Conservation (phyloP, 345 rosid genomes). For the Aethionema arabicum region DNA sequence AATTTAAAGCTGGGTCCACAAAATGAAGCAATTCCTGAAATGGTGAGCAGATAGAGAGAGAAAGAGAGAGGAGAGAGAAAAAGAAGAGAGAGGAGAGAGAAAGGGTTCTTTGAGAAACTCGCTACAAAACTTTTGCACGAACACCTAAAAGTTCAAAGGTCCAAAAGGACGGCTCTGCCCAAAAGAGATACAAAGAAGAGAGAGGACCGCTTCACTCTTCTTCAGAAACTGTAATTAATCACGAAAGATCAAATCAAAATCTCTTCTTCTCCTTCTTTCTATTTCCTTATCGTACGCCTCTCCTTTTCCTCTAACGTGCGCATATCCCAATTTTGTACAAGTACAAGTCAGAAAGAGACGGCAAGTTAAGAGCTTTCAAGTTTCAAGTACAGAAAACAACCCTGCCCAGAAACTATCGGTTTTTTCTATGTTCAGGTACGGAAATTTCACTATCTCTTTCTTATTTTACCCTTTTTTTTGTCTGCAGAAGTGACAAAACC, state of each 20-base stretch:
- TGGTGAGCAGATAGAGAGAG: background rate
- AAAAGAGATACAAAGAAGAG: background rate
- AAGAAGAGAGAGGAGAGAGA: conserved; percentile 37
- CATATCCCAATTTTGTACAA: background rate
- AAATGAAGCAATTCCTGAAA: conserved; percentile 12
- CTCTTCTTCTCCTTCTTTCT: background rate
- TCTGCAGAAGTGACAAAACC: too few species aligned
- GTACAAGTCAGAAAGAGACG: conserved; percentile 10
- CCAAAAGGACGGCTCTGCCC: conserved; percentile 37
- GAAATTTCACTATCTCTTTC: too few species aligned
- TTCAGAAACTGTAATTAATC: conserved; percentile 18
- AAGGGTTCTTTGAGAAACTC: conserved; percentile 37
- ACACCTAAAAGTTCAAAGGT: conserved; percentile 42
- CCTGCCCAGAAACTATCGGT: too few species aligned
- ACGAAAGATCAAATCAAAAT: conserved; percentile 32
- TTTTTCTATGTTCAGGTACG: too few species aligned
- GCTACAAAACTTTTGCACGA: conserved; percentile 38
- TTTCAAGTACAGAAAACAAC: conserved; percentile 12
- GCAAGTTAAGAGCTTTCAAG: conserved; percentile 3
- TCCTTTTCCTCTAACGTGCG: conserved; percentile 30
- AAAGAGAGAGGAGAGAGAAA: conserved; percentile 36
- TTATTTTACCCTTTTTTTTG: too few species aligned
- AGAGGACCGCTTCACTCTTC: conserved; percentile 29
- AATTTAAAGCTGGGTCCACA: conserved; percentile 7
- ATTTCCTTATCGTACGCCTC: conserved; percentile 34